Evolutionary conservation across 345 rosid genomes (phyloP), one percentile per base, ranked within the genome.

Genomic region (Eucalyptus pauciflora): DNA sequence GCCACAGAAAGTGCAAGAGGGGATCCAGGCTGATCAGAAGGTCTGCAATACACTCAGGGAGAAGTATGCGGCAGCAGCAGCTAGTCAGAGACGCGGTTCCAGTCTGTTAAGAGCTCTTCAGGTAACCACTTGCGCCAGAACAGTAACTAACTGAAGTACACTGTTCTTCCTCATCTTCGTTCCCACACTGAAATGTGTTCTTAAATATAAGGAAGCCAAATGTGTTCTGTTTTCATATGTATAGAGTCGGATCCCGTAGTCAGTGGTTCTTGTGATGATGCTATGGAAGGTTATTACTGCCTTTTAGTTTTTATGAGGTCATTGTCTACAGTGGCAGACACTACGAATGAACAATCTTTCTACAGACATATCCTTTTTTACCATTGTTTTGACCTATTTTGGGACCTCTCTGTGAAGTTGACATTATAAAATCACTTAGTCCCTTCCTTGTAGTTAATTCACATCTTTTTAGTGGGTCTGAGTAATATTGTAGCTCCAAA

Each of bases 11-110:
- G 92, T 93, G 90, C 93, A 94, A 91, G 64, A 89, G 80, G 93
- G 93, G 79, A 92, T 94, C 86, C 93, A 94, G 90, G 95, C 95
- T 87, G 97, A 94, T 92, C 97, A 94, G 90, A 95, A 91, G 89
- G 89, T 56, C 87, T 94, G 94, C 91, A 93, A 95, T 91, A 87
- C 89, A 88, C 92, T 92, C 69, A 95, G 94, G 92, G 94, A 95
- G 88, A 95, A 91, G 92, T 90, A 93, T 90, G 90, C 93, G 62
- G 94, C 96, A 24, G 94, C 96, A 91, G 88, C 94, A 91, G 93
- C 95, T 24, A 96, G 93, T 89, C 96, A 96, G 90, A 95, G 96
- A 76, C 92, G 62, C 88, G 90, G 94, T 89, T 94, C 90, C 90
- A 91, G 94, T 85, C 93, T 94, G 79, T 92, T 90, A 86, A 94